Base-by-base conservation (phyloP, 305 asterid genomes). In the Fraxinus angustifolia region DNA sequence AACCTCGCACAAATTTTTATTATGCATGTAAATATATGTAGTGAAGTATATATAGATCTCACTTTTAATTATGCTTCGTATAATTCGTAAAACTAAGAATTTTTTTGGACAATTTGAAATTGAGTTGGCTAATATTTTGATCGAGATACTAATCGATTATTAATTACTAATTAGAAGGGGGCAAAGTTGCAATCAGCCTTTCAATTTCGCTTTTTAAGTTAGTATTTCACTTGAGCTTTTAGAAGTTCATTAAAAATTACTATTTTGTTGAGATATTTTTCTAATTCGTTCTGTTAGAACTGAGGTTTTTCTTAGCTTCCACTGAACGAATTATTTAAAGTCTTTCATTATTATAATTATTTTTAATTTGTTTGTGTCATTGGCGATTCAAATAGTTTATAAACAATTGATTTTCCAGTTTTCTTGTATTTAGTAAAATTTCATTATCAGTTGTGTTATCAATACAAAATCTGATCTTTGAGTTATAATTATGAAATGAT, bases 21-120 rank as follows among this genome's bases (percentile, higher is more conserved):
- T 36, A 53, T 83, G 19, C 28, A 68, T 60, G 58, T 80, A 65
- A 65, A 68, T 83, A 31, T 48, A 21, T 35, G n/a, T 34, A 17
- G 73, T 31, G 48, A 30, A 40, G 26, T 77, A 82, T 73, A 38
- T 77, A 8, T 42, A 82, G 89, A 88, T 88, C 88, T 81, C 56
- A 74, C 35, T 58, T 79, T 70, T 38, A 23, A 73, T 48, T 82
- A 19, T 19, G 56, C 34, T 81, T 53, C 8, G 34, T 50, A 6
- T 74, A 73, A 67, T 68, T 33, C 40, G 75, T 31, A 14, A 70
- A 31, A 70, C 75, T 70, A 6, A 4, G 75, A 31, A 68, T 0
- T 0, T 3, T 30, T 30, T 70, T 31, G 19, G 21, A 70, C 14
- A 70, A 31, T 11, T 70, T 21, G 35, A 30, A 30, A 35, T 68